A percentile compares a stretch with the other conserved stretches of the same genome.
These are phyloP conservation scores for Puccinia triticina DNA, from an alignment of 1,284 basidiomycete genomes.

Conservation along the genomic window DNA sequence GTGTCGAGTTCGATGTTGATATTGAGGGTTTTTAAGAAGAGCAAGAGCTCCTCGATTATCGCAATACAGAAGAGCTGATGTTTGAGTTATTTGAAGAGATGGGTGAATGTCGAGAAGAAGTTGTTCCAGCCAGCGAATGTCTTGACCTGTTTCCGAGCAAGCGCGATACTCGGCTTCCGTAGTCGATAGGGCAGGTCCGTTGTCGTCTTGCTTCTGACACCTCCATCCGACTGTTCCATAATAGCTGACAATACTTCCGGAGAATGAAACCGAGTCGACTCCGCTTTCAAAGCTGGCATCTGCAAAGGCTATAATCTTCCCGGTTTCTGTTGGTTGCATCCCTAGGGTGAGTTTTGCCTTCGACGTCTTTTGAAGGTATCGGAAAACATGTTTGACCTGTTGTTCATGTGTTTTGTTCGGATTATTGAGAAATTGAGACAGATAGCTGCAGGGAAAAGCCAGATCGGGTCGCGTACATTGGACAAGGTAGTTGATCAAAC, in stretches of 20 bases:
- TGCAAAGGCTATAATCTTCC: background rate
- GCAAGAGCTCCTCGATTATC: constrained; percentile 33
- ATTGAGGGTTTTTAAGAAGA: constrained; percentile 1
- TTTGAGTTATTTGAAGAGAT: background rate
- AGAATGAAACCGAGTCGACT: background rate
- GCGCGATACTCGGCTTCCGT: constrained; percentile 6
- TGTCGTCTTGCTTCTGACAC: constrained; percentile 1
- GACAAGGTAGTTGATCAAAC: constrained; percentile 23
- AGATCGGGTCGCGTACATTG: constrained; percentile 28
- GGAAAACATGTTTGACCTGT: constrained; percentile 21
- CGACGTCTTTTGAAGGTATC: background rate
- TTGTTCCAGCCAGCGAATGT: background rate
- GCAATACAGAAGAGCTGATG: background rate
- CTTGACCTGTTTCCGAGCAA: constrained; percentile 18
- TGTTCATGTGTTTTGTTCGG: background rate
- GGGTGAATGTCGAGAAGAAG: background rate
- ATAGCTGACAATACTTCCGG: background rate
- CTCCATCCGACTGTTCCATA: background rate
- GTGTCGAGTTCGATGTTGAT: constrained; percentile 11
- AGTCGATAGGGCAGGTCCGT: background rate
- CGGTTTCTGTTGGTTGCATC: background rate
- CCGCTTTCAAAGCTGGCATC: background rate
- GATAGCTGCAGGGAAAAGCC: background rate
- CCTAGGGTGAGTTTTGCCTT: background rate
- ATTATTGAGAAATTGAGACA: constrained; percentile 10